phyloP scores from a whole-genome alignment of 306 rosid genomes.

The Hippophae rhamnoides region DNA sequence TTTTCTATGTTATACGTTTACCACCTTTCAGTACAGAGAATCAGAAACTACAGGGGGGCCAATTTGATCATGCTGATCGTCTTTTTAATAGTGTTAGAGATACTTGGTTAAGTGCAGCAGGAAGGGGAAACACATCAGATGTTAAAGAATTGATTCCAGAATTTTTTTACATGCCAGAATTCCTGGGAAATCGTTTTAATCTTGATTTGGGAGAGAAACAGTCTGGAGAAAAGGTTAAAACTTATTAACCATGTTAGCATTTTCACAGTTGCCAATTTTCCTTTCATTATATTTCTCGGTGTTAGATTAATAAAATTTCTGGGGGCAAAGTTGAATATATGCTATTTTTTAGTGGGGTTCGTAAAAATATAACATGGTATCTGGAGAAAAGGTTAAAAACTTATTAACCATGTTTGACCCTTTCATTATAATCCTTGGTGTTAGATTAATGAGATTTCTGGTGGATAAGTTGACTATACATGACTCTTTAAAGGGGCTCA shows the following conservation, averaged over 20 bases:
- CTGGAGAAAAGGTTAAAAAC: too few relatives aligned
- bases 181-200: slow-evolving; percentile 72
- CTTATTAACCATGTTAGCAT: slow-evolving; percentile 7
- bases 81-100: slow-evolving; percentile 92
- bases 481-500: too few relatives aligned
- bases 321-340: slow-evolving; percentile 4
- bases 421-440: too few relatives aligned
- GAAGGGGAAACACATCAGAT: slow-evolving; percentile 96
- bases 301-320: slow-evolving; percentile 7
- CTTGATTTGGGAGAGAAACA: slow-evolving; percentile 99
- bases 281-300: neutral
- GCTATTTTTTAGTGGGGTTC: neutral
- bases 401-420: too few relatives aligned
- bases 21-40: slow-evolving; percentile 96
- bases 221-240: slow-evolving; percentile 91
- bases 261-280: slow-evolving; percentile 3
- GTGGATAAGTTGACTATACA: too few relatives aligned
- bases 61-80: slow-evolving; percentile 99
- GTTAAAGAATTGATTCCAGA: slow-evolving; percentile 99
- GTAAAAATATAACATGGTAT: neutral
- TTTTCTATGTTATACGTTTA: slow-evolving; percentile 88
- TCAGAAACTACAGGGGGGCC: slow-evolving; percentile 99
- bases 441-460: too few relatives aligned
- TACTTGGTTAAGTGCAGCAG: slow-evolving; percentile 98
- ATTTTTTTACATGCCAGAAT: slow-evolving; percentile 95